phyloP scores from a whole-genome alignment of 2,329 filamentous ascomycete genomes.

The Botrytis elliptica region DNA sequence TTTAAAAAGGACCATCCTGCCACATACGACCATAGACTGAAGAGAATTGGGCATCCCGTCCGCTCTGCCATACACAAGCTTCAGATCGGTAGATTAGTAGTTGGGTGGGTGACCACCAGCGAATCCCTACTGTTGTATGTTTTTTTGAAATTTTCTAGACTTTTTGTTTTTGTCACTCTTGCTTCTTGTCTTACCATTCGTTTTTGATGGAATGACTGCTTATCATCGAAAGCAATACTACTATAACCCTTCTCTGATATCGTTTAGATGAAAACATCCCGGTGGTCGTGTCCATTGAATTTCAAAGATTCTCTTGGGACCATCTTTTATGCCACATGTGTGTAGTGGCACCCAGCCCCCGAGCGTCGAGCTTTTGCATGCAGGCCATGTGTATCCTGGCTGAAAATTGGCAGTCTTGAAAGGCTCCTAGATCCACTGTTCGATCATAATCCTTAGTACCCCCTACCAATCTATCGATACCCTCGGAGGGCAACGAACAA shows the following conservation, averaged over 20 bases:
- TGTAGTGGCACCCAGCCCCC: not conserved
- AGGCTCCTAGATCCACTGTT: not conserved
- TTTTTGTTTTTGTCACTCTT: not conserved
- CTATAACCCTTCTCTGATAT: not conserved
- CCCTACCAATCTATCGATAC: not conserved
- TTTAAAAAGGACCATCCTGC: accelerated
- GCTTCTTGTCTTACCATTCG: not conserved
- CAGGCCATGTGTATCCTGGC: not conserved
- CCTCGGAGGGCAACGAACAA: not conserved
- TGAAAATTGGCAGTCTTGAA: not conserved
- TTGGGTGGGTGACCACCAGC: conserved; percentile 1
- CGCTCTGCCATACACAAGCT: not conserved
- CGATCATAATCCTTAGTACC: not conserved
- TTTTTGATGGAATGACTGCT: not conserved
- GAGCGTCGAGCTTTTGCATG: not conserved
- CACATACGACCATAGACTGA: not conserved
- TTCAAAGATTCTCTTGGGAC: not conserved
- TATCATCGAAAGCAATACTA: not conserved
- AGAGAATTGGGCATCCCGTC: not conserved
- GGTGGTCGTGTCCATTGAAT: not conserved
- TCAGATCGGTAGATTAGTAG: not conserved
- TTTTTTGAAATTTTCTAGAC: not conserved
- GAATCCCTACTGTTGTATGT: conserved; percentile 1
- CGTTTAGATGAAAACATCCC: not conserved
- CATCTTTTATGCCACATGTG: not conserved